Conservation (phyloP, 192 early-diverging fungal genomes). For the Gamsiella multidivaricata region DNA sequence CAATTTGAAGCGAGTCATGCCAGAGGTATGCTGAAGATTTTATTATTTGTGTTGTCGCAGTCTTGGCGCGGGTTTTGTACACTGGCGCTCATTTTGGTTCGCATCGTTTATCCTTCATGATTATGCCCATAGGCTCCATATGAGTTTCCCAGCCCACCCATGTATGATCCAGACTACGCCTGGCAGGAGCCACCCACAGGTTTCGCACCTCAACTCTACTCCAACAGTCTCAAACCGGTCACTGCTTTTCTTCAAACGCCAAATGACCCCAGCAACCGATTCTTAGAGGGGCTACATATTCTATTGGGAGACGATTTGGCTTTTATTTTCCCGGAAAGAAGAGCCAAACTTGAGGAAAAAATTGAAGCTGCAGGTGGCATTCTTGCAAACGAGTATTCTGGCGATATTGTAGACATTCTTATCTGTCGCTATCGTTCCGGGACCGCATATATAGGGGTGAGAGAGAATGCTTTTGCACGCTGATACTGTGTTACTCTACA, state of each 20-base stretch:
- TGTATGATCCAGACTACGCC: constrained; percentile 13
- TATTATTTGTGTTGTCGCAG: no score
- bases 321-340: constrained; percentile 19
- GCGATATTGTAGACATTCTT: constrained; percentile 28
- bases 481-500: no score
- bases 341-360: constrained; percentile 14
- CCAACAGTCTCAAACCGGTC: constrained; percentile 32
- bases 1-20: constrained; percentile 60
- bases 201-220: constrained; percentile 23
- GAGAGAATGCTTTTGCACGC: no score
- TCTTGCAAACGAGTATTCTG: constrained; percentile 26
- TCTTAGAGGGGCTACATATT: constrained; percentile 15
- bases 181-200: neutral
- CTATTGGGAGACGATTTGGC: constrained; percentile 21
- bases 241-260: constrained; percentile 17
- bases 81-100: neutral
- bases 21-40: constrained; percentile 53
- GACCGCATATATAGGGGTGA: constrained; percentile 40
- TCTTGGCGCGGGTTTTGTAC: no score
- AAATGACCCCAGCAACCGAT: neutral
- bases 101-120: constrained; percentile 6
- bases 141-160: constrained; percentile 43
- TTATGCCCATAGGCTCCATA: constrained; percentile 37
- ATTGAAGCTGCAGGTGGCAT: constrained; percentile 28
- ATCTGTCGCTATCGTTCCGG: constrained; percentile 44